A percentile compares a stretch with the other conserved stretches of the same genome.
Conservation (phyloP, 352 stramenopile genomes). For the Globisporangium abappressorium region DNA sequence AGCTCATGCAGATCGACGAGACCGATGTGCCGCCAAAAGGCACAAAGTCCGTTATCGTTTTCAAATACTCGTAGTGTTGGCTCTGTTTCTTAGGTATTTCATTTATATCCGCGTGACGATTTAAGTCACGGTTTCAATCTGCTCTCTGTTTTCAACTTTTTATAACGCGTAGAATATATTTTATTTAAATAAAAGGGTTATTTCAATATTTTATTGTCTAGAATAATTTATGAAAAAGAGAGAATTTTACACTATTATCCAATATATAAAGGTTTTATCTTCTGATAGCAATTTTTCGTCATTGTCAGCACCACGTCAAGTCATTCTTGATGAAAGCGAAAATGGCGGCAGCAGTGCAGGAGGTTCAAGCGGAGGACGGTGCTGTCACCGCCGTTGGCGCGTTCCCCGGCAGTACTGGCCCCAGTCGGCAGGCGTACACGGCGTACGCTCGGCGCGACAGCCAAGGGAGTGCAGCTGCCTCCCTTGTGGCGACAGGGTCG, state of each 20-base stretch:
- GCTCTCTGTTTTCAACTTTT: background rate
- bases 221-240: too few species aligned
- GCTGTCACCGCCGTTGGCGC: background rate
- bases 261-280: too few species aligned
- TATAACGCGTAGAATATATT: background rate
- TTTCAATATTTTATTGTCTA: background rate
- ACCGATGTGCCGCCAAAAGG: background rate
- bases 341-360: background rate
- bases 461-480: background rate
- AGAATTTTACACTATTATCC: too few species aligned
- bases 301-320: too few species aligned
- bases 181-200: background rate
- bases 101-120: background rate
- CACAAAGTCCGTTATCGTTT: background rate
- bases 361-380: background rate
- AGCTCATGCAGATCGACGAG: background rate
- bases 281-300: too few species aligned
- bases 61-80: background rate
- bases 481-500: background rate
- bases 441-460: background rate
- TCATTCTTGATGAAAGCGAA: background rate
- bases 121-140: background rate
- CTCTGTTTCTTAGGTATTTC: too few species aligned
- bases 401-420: background rate
- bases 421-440: background rate